Conservation (phyloP, 2,329 filamentous ascomycete species). For the Clarireedia sp. region DNA sequence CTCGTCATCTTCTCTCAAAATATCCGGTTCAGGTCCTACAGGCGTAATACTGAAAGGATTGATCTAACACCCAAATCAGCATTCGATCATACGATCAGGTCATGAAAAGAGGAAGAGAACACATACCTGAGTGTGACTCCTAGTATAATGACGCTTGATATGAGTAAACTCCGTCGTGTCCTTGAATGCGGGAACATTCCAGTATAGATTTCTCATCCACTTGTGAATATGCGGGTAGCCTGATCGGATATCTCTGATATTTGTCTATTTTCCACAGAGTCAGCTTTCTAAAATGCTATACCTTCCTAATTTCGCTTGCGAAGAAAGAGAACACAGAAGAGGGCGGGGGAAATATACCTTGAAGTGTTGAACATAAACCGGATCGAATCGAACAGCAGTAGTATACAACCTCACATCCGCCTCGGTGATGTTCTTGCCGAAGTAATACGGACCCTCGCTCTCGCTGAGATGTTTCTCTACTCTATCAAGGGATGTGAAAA, state of each 20-base stretch:
- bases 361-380: constrained; percentile 78
- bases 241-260: constrained; percentile 36
- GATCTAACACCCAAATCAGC: constrained; percentile 39
- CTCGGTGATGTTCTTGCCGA: constrained; percentile 70
- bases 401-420: constrained; percentile 68
- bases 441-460: constrained; percentile 59
- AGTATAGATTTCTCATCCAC: constrained; percentile 61
- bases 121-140: constrained; percentile 49
- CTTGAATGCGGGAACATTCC: constrained; percentile 57
- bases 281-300: not conserved
- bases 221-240: constrained; percentile 56
- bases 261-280: constrained; percentile 37
- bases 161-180: constrained; percentile 29
- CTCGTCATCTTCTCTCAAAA: constrained; percentile 71
- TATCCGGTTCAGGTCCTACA: constrained; percentile 73
- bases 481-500: constrained; percentile 72
- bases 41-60: constrained; percentile 71
- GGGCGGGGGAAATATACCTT: constrained; percentile 58
- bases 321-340: not conserved
- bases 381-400: constrained; percentile 58
- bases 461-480: constrained; percentile 60
- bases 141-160: constrained; percentile 89
- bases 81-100: not conserved
- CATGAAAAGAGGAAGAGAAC: constrained; percentile 30
- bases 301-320: not conserved